Base-by-base conservation (phyloP, 2,329 filamentous ascomycete genomes). In the Diaporthe vaccinii region DNA sequence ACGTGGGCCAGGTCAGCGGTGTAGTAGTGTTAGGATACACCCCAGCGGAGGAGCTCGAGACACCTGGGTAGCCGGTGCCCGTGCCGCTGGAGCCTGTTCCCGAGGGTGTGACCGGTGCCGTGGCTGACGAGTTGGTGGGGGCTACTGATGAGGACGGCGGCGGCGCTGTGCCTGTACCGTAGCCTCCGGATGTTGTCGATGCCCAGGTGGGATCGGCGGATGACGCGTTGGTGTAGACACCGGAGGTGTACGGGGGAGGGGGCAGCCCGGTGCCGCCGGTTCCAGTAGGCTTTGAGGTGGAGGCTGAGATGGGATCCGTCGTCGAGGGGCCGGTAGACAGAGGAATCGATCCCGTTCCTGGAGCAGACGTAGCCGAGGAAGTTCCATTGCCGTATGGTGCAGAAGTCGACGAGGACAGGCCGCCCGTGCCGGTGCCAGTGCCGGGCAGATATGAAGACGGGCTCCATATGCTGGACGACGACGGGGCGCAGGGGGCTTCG, bases 311-410 rank as follows among this genome's bases (percentile, higher is more conserved):
- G 7, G 70, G n/a, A 17, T 41, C 65, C 20, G 74, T 71, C 31
- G 72, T 58, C 46, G 59, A 75, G 36, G 55, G 31, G 34, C 69
- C 69, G 12, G 74, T 75, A 25, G 74, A 46, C 61, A 68, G n/a
- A 15, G 74, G 14, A 17, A 69, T 14, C 49, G 61, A 61, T 5
- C 75, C 72, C 41, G 75, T 76, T 17, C 67, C 75, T 53, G 55
- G 72, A 20, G 53, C 41, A 34, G 75, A 72, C 22, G 36, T 49
- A 17, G 69, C 44, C 15, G 41, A 46, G 36, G 55, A 73, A 22
- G 75, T 74, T 15, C 75, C 72, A 31, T 76, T 76, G 17, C 72
- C 49, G 25, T 76, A 76, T 25, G 75, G 75, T 4, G 59, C 72
- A 28, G 75, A 51, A 34, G 51, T 68, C 25, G 59, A 71, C 20